Evolutionary conservation across 228 moss, liverwort and hornwort genomes (phyloP).

Genomic region (Sphagnum magellanicum): DNA sequence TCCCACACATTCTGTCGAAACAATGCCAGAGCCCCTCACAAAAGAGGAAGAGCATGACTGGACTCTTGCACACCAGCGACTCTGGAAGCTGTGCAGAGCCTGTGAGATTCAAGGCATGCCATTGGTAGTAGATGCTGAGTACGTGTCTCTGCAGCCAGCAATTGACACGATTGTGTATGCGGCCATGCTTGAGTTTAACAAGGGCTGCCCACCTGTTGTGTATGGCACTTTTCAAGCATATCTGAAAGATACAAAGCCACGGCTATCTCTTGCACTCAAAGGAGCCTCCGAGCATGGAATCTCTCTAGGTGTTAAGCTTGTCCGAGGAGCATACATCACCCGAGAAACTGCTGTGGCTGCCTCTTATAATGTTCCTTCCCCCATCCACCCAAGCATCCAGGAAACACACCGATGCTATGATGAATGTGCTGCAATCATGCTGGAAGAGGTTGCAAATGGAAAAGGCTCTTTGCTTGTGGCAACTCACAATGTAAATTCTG

Average conservation of each 20-base stretch:
- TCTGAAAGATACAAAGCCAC: conserved; percentile 70
- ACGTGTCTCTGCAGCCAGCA: conserved; percentile 75
- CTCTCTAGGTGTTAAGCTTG: conserved; percentile 75
- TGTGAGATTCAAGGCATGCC: conserved; percentile 63
- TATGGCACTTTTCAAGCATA: conserved; percentile 89
- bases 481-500: conserved; percentile 63
- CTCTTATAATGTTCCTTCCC: conserved; percentile 46
- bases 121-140: conserved; percentile 87
- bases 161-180: conserved; percentile 70
- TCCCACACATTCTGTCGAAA: conserved; percentile 67
- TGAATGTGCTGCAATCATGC: conserved; percentile 63
- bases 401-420: conserved; percentile 77
- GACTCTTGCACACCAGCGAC: conserved; percentile 50
- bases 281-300: conserved; percentile 53
- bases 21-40: conserved; percentile 53
- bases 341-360: conserved; percentile 64
- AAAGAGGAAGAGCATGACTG: conserved; percentile 64
- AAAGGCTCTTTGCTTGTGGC: conserved; percentile 61
- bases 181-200: conserved; percentile 69
- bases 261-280: conserved; percentile 56
- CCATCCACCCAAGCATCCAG: conserved; percentile 61
- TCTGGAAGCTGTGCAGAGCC: conserved; percentile 52
- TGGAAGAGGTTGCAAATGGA: conserved; percentile 53
- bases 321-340: conserved; percentile 85
- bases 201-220: conserved; percentile 35